Evolutionary conservation across 2,329 filamentous ascomycete genomes (phyloP), one percentile per base, ranked within the genome.

Genomic region (Xylariales sp.): DNA sequence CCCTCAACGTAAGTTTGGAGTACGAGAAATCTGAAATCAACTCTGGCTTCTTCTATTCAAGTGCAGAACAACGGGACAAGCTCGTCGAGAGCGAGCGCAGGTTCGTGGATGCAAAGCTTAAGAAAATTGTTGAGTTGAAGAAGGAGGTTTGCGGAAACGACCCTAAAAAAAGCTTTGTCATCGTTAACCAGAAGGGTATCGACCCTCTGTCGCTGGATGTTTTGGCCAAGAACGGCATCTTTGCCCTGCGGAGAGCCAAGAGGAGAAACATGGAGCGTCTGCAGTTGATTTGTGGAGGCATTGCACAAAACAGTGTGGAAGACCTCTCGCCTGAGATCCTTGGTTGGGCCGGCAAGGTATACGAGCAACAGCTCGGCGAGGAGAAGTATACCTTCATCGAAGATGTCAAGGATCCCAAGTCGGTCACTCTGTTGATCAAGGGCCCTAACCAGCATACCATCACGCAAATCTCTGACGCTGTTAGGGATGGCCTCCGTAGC

Each of bases 21-120:
- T 98, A 98, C 63, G 93, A 98, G 67, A 98, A 98, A 74, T 91
- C 90, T 1, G 93, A 98, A 67, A 95, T 98, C 65, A 98, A 98
- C 78, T 96, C 90, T 28, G 83, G 90, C 36, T 98, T 98, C 75
- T 98, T 95, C 76, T 98, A 98, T 71, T 95, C 87, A 24, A 95
- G 83, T 58, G 93, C 93, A 19, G 90, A 96, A 50, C 93, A 98
- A 71, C 81, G 93, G 50, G 93, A 97, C 56, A 98, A 97, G 74
- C 80, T 98, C 28, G 93, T 98, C 10, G 93, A 97, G 71, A 95
- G 88, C 57, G 93, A 98, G 71, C 85, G 93, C 47, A 81, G 87
- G 45, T 96, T 96, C 54, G 89, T 98, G 31, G 93, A 98, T 55
- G 83, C 93, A 48, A 98, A 97, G 74, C 70, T 98, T 51, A 85